Conservation (phyloP, 2,329 filamentous ascomycete species). For the Aureobasidium sp. region DNA sequence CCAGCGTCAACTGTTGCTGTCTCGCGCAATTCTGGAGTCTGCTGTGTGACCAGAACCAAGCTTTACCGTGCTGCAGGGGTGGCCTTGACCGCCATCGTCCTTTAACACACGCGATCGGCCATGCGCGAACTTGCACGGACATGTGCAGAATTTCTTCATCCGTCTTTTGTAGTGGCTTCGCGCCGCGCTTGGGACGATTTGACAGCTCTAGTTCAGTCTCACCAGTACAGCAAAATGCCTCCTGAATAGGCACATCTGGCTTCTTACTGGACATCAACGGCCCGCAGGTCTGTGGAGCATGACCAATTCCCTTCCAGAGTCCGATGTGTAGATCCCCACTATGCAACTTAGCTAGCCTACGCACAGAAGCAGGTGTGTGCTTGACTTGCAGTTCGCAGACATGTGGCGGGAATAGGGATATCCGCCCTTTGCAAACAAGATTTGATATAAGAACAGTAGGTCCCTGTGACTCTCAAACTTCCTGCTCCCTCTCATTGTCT, state of each 20-base stretch:
- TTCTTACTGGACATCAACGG: neutral
- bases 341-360: neutral
- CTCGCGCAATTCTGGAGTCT: neutral
- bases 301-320: neutral
- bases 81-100: constrained; percentile 2
- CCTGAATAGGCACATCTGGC: neutral
- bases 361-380: neutral
- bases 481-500: neutral
- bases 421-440: neutral
- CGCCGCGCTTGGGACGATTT: constrained; percentile 4
- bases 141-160: neutral
- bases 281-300: neutral
- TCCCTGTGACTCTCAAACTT: neutral
- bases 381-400: constrained; percentile 1
- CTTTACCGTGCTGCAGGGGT: constrained; percentile 8
- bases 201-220: constrained; percentile 6
- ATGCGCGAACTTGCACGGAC: constrained; percentile 4
- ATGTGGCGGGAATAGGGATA: constrained; percentile 6
- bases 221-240: constrained; percentile 3
- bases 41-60: constrained; percentile 2
- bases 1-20: neutral
- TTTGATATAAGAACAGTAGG: neutral
- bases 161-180: neutral
- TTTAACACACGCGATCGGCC: neutral
- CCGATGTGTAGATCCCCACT: neutral